Base-by-base conservation (phyloP, 2,329 filamentous ascomycete species). In the Gliomastix tumulicola region DNA sequence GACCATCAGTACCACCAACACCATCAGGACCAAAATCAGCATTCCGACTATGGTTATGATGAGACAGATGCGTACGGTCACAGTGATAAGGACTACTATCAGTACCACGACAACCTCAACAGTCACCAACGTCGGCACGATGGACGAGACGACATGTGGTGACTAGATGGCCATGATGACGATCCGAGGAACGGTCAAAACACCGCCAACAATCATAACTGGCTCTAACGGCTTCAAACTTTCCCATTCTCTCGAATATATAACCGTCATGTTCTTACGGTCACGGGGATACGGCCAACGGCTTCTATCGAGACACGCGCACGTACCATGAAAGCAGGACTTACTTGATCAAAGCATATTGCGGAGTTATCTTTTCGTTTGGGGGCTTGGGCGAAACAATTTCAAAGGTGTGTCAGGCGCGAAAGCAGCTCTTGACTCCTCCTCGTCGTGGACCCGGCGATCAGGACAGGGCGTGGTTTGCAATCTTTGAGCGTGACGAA, bases 71-170 rank as follows among this genome's bases (percentile, higher is more conserved):
- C 47, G 38, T 65, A 65, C 36, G 53, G 56, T 31, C 59, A 62
- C 33, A 57, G 57, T 35, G 47, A 46, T 28, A 65, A 63, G 45
- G 60, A 65, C 36, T 65, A 66, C 43, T 64, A 63, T 39, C 55
- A 61, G 36, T 57, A 65, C 42, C 58, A 57, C 32, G 51, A 57
- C 39, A 49, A 50, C 30, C 53, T 44, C 21, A 49, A 56, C 20
- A n/a, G n/a, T n/a, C 13, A 28, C 17, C 53, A 62, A 36, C 49
- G 51, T 30, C 54, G 54, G 19, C 45, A 53, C 34, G 59, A 65
- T 40, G 55, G 58, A 28, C 49, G 55, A 34, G 51, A 59, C 38
- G 57, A 62, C 37, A 67, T 68, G 62, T 69, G 66, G 66, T 69
- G 47, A 66, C 38, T 40, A 33, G 34, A 40, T 40, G 38, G 38